Conservation (phyloP, 1,284 basidiomycete species). For the Leccinum colubrinum region DNA sequence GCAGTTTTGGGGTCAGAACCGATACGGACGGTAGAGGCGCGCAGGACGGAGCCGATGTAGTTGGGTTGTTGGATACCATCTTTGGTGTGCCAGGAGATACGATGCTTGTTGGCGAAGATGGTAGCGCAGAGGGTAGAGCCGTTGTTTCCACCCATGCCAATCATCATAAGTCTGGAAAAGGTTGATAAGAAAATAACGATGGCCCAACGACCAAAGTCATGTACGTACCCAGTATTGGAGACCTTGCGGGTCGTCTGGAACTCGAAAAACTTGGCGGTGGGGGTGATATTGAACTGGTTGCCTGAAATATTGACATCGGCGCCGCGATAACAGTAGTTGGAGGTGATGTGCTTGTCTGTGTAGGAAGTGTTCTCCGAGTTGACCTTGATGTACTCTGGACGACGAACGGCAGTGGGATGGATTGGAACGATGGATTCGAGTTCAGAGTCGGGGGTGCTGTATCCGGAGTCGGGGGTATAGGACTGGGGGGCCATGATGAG, state of each 20-base stretch:
- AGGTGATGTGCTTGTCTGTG: slow-evolving; percentile 78
- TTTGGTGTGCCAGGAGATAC: slow-evolving; percentile 96
- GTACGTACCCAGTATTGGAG: slow-evolving; percentile 86
- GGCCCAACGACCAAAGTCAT: not conserved
- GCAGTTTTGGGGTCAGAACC: slow-evolving; percentile 82
- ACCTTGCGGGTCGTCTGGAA: slow-evolving; percentile 92
- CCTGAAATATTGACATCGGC: slow-evolving; percentile 69
- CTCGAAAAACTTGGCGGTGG: slow-evolving; percentile 78
- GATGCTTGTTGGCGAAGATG: slow-evolving; percentile 94
- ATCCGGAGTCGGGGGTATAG: slow-evolving; percentile 52
- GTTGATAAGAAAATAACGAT: slow-evolving; percentile 11
- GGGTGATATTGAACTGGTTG: slow-evolving; percentile 76
- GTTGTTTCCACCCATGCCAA: slow-evolving; percentile 97
- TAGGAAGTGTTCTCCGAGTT: slow-evolving; percentile 83
- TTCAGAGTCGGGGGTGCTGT: slow-evolving; percentile 64
- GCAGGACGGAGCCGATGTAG: slow-evolving; percentile 93
- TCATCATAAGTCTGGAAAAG: slow-evolving; percentile 82
- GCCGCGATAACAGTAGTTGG: slow-evolving; percentile 84
- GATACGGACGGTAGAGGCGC: slow-evolving; percentile 92
- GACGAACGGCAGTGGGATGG: slow-evolving; percentile 85
- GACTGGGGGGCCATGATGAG: slow-evolving; percentile 51
- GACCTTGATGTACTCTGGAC: slow-evolving; percentile 77
- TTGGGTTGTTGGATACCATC: slow-evolving; percentile 91
- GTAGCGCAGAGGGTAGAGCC: slow-evolving; percentile 94
- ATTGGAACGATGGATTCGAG: slow-evolving; percentile 65